phyloP scores from a whole-genome alignment of 306 rosid species.

The Acacia crassicarpa region DNA sequence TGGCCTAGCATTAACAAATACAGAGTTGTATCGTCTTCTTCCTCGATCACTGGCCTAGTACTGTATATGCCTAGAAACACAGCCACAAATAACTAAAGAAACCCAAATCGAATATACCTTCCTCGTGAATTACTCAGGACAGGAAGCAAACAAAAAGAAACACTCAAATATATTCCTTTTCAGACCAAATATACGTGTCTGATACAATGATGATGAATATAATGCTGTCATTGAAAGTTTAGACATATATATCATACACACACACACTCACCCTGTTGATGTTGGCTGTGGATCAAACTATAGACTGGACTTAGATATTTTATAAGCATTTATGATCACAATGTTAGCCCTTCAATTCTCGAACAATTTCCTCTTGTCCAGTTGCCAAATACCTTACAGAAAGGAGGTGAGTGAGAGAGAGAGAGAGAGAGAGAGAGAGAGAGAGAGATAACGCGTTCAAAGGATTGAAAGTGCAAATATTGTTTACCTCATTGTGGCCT shows the following conservation, averaged over 20 bases:
- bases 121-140: background rate
- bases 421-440: background rate
- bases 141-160: background rate
- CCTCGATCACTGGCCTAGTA: background rate
- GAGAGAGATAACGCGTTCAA: background rate
- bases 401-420: background rate
- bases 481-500: background rate
- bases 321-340: background rate
- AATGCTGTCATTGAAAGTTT: background rate
- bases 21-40: background rate
- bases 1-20: background rate
- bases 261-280: background rate
- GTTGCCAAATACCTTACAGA: background rate
- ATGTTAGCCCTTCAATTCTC: background rate
- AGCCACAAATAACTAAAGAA: background rate
- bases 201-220: background rate
- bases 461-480: background rate
- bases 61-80: background rate
- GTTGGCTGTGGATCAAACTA: background rate
- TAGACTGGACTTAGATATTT: background rate
- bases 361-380: slow-evolving; percentile 31
- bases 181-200: background rate
- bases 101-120: background rate
- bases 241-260: background rate
- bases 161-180: background rate